A percentile compares a stretch with the other conserved stretches of the same genome.
phyloP scores from a whole-genome alignment of 1,139 yeast species.

The Zygosaccharomyces sapae region DNA sequence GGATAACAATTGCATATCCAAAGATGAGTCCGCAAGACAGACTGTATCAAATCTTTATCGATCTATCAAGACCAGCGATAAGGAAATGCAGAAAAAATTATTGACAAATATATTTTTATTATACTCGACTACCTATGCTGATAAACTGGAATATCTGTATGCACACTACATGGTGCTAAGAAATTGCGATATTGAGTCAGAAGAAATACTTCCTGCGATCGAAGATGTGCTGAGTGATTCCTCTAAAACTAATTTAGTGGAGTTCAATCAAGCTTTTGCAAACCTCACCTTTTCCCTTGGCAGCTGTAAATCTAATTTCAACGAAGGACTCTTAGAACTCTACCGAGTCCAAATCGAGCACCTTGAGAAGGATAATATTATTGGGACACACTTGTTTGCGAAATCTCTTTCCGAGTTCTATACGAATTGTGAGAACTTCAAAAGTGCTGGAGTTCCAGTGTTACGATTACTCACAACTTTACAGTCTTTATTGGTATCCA shows the following conservation, averaged over 20 bases:
- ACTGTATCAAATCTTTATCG: constrained; percentile 4
- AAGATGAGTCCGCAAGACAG: background rate
- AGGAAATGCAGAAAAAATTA: constrained; percentile 13
- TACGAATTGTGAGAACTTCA: constrained; percentile 16
- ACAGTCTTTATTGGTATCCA: constrained; percentile 45
- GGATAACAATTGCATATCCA: constrained; percentile 1
- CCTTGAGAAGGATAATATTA: constrained; percentile 23
- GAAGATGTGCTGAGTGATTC: constrained; percentile 12
- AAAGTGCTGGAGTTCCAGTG: constrained; percentile 5
- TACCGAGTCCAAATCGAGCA: constrained; percentile 21
- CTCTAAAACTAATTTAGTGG: constrained; percentile 13
- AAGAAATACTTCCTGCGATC: constrained; percentile 18
- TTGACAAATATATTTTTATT: constrained; percentile 36
- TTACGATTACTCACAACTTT: constrained; percentile 30
- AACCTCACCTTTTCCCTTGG: constrained; percentile 23
- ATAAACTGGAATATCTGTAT: constrained; percentile 28
- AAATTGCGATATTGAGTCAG: constrained; percentile 18
- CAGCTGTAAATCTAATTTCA: constrained; percentile 7
- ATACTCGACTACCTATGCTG: constrained; percentile 27
- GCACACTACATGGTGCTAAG: constrained; percentile 37
- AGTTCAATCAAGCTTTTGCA: constrained; percentile 25
- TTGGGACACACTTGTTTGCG: constrained; percentile 26
- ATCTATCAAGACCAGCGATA: background rate
- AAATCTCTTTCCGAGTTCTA: constrained; percentile 31
- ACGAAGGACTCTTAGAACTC: constrained; percentile 24